These are phyloP conservation scores for Acanthamoeba pearcei DNA, from an alignment of 208 protist genomes.

Conservation along the genomic window DNA sequence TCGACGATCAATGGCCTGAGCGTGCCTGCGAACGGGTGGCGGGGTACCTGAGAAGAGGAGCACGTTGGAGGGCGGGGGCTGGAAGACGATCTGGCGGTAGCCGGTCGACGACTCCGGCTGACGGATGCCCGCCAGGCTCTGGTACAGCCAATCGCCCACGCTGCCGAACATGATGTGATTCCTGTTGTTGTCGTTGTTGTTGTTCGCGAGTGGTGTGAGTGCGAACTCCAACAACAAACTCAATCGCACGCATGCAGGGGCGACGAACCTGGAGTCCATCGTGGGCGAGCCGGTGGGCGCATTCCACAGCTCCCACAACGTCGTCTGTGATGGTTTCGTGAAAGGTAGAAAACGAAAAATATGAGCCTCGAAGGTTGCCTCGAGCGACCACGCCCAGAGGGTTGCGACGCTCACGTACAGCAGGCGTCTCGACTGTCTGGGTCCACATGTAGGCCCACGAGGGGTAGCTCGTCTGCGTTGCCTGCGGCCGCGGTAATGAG, in stretches of 20 bases:
- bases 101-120: neutral
- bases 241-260: neutral
- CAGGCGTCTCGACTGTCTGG: constrained; percentile 55
- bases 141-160: constrained; percentile 12
- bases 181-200: neutral
- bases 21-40: neutral
- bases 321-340: neutral
- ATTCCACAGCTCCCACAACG: constrained; percentile 14
- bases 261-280: constrained; percentile 11
- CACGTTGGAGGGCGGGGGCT: neutral
- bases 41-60: neutral
- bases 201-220: neutral
- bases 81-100: neutral
- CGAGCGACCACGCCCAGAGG: neutral
- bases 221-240: neutral
- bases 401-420: neutral
- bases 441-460: constrained; percentile 76
- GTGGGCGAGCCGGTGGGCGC: neutral
- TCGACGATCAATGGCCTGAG: neutral
- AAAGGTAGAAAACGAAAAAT: neutral
- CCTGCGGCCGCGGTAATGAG: neutral
- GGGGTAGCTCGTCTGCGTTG: constrained; percentile 56
- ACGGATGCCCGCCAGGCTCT: neutral
- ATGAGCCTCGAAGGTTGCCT: neutral
- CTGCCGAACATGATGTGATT: constrained; percentile 56